Conservation (phyloP, 768 basidiomycete species). For the Mycena rosella region DNA sequence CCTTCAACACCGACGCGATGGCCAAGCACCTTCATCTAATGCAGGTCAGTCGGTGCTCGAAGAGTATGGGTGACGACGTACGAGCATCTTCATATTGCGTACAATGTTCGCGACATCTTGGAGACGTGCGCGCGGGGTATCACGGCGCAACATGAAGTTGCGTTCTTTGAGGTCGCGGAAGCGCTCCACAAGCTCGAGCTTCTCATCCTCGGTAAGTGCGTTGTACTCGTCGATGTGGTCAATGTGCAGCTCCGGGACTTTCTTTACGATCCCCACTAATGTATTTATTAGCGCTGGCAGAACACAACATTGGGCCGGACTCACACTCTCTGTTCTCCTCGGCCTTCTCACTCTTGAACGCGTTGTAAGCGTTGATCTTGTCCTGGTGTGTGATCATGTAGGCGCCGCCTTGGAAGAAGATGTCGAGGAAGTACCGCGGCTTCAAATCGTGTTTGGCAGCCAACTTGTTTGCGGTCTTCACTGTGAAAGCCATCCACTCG, state of each 20-base stretch:
- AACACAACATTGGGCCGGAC: too few relatives aligned
- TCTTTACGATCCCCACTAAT: too few relatives aligned
- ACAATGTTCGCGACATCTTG: conserved; percentile 27
- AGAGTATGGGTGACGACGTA: background rate
- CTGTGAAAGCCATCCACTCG: too few relatives aligned
- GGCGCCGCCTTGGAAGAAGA: conserved; percentile 19
- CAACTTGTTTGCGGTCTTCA: background rate
- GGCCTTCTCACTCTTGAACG: background rate
- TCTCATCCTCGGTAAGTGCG: conserved; percentile 10
- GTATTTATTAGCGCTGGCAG: too few relatives aligned
- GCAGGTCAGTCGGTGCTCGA: too few relatives aligned
- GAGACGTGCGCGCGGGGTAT: conserved; percentile 15
- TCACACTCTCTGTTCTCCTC: background rate
- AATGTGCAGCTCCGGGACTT: background rate
- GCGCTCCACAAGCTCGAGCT: background rate
- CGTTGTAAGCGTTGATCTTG: conserved; percentile 12
- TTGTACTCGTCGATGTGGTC: conserved; percentile 23
- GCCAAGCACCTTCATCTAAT: too few relatives aligned
- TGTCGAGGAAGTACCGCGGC: conserved; percentile 23
- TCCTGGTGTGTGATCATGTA: conserved; percentile 25
- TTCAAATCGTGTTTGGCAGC: conserved; percentile 5
- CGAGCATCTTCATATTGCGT: conserved; percentile 24
- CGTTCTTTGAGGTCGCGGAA: background rate
- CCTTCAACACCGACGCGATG: conserved; percentile 39
- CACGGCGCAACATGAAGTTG: conserved; percentile 6